Conservation (phyloP, 129 eudicot species). For the Flaveria ramosissima region DNA sequence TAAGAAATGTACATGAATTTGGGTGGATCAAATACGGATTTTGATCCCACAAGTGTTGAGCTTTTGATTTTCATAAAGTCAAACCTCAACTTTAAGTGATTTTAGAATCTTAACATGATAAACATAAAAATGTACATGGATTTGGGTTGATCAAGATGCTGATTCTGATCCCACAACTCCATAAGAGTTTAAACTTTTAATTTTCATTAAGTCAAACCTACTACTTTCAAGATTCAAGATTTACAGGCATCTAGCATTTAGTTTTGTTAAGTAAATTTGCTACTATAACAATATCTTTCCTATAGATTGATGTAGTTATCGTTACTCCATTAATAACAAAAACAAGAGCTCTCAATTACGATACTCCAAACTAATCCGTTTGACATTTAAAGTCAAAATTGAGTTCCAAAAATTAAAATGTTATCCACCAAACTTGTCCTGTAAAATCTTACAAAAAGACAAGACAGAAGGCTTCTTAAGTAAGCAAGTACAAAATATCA, state of each 20-base stretch:
- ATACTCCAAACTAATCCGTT: neutral
- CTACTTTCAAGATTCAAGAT: conserved; percentile 19
- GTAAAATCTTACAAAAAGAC: neutral
- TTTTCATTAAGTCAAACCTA: conserved; percentile 14
- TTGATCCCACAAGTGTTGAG: neutral
- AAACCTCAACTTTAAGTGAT: neutral
- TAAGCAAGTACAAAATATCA: neutral
- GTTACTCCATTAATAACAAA: neutral
- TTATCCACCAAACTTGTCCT: neutral
- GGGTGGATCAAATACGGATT: conserved; percentile 9
- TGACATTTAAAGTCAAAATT: conserved; percentile 29
- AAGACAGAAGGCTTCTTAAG: neutral
- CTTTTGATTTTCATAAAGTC: neutral
- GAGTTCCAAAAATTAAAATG: neutral
- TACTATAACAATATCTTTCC: neutral
- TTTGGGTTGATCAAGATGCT: neutral
- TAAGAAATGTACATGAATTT: conserved; percentile 1
- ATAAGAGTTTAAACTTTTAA: conserved; percentile 1
- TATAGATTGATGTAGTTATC: neutral
- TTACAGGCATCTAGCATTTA: neutral
- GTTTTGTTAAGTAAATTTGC: neutral
- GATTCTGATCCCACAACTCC: conserved; percentile 10
- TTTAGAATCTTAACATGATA: conserved; percentile 3
- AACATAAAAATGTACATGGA: neutral
- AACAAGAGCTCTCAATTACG: neutral